These are phyloP conservation scores for Chaetomium sp. DNA, from an alignment of 2,329 filamentous ascomycete species.

Conservation along the genomic window DNA sequence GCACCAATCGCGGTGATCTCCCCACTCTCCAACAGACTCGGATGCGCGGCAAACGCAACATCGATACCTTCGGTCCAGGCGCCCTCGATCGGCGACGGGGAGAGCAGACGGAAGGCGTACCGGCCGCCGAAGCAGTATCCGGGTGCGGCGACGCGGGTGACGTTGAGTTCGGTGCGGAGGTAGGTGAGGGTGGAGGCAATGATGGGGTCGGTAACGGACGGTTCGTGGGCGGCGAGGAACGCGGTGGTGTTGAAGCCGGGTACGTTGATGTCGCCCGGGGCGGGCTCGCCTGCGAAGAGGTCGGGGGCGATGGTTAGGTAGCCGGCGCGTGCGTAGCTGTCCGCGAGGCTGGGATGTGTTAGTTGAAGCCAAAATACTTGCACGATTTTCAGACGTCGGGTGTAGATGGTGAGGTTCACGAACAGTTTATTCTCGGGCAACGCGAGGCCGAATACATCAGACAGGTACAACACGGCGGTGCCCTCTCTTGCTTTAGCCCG, in stretches of 20 bases:
- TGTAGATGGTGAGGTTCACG: neutral
- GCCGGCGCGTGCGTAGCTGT: slow-evolving; percentile 60
- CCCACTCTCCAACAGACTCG: slow-evolving; percentile 51
- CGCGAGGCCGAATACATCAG: slow-evolving; percentile 27
- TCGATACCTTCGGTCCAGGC: slow-evolving; percentile 46
- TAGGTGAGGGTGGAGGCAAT: slow-evolving; percentile 41
- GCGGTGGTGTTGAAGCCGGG: slow-evolving; percentile 36
- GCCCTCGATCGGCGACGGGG: slow-evolving; percentile 19
- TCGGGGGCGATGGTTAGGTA: slow-evolving; percentile 62
- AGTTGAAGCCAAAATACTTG: neutral
- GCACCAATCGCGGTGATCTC: slow-evolving; percentile 53
- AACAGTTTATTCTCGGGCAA: slow-evolving; percentile 26
- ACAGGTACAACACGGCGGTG: slow-evolving; percentile 24
- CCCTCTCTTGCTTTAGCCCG: slow-evolving; percentile 9
- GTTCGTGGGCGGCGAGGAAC: slow-evolving; percentile 37
- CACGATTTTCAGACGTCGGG: neutral
- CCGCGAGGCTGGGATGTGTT: slow-evolving; percentile 40
- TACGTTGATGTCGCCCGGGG: slow-evolving; percentile 34
- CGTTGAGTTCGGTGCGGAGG: slow-evolving; percentile 41
- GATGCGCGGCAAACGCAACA: slow-evolving; percentile 58
- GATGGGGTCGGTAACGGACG: slow-evolving; percentile 39
- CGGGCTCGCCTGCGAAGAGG: slow-evolving; percentile 54
- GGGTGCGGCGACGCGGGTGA: slow-evolving; percentile 47
- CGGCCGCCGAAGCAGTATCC: slow-evolving; percentile 63
- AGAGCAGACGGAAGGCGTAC: slow-evolving; percentile 48